phyloP scores from a whole-genome alignment of 495 filamentous ascomycete genomes.

The Talaromyces adpressus region DNA sequence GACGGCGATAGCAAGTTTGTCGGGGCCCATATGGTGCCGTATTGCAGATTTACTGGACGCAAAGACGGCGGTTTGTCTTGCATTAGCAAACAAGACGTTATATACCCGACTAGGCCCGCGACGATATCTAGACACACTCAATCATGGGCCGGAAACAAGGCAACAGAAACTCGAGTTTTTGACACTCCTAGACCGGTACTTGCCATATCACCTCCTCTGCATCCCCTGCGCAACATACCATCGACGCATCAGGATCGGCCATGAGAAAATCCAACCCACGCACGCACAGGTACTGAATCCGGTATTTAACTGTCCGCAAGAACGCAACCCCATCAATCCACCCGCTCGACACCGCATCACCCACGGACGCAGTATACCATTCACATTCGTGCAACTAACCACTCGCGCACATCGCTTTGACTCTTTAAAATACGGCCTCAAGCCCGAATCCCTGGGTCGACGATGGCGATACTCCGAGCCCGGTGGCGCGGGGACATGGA shows the following conservation, averaged over 20 bases:
- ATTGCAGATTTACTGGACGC: slow-evolving; percentile 35
- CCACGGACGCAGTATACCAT: slow-evolving; percentile 43
- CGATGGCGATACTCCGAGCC: slow-evolving; percentile 29
- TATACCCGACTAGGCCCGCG: slow-evolving; percentile 28
- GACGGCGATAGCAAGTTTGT: slow-evolving; percentile 33
- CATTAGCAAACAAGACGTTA: slow-evolving; percentile 41
- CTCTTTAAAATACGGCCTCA: slow-evolving; percentile 35
- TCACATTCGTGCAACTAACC: slow-evolving; percentile 47
- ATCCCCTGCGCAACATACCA: slow-evolving; percentile 49
- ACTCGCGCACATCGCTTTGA: slow-evolving; percentile 34
- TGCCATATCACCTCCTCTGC: slow-evolving; percentile 50
- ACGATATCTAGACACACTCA: slow-evolving; percentile 23
- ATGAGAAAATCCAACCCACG: slow-evolving; percentile 41
- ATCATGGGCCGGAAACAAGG: slow-evolving; percentile 24
- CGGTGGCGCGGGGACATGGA: slow-evolving; percentile 26
- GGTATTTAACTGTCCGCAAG: slow-evolving; percentile 44
- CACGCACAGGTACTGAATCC: slow-evolving; percentile 42
- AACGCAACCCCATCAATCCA: slow-evolving; percentile 29
- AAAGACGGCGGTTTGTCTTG: slow-evolving; percentile 38
- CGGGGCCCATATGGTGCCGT: slow-evolving; percentile 33
- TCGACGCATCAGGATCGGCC: slow-evolving; percentile 36
- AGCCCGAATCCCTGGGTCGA: slow-evolving; percentile 29
- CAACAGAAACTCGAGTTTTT: slow-evolving; percentile 41
- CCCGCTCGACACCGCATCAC: slow-evolving; percentile 43
- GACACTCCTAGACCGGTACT: slow-evolving; percentile 29